phyloP scores from a whole-genome alignment of 805 yeast genomes.

The Alloascoidea africana region DNA sequence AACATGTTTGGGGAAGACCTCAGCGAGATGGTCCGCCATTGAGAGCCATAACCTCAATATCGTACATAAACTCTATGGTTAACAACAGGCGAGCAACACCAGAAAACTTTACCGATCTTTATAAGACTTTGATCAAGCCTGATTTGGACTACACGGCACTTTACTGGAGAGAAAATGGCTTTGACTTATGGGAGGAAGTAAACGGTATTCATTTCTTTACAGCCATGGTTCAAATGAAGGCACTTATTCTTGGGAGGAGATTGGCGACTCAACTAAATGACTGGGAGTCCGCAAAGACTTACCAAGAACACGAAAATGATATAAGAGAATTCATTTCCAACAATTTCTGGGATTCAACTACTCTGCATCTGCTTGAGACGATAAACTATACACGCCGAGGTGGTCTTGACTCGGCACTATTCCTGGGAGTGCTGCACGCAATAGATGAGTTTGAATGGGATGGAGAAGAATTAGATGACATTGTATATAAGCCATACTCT shows the following conservation, averaged over 20 bases:
- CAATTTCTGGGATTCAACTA: conserved; percentile 10
- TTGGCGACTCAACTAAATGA: conserved; percentile 17
- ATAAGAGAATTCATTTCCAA: conserved; percentile 6
- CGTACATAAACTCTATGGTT: conserved; percentile 32
- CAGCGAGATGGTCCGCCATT: conserved; percentile 93
- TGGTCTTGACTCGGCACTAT: conserved; percentile 70
- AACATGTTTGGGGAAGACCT: conserved; percentile 80
- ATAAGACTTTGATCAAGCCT: conserved; percentile 38
- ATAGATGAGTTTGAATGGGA: conserved; percentile 8
- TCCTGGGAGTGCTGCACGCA: conserved; percentile 30
- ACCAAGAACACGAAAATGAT: conserved; percentile 7
- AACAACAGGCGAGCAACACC: conserved; percentile 13
- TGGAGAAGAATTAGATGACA: conserved; percentile 8
- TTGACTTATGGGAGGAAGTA: conserved; percentile 90
- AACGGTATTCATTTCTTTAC: conserved; percentile 69
- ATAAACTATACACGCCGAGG: conserved; percentile 38
- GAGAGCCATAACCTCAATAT: conserved; percentile 48
- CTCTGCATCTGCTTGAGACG: conserved; percentile 56
- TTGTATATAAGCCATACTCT: conserved; percentile 12
- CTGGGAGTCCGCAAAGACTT: conserved; percentile 9
- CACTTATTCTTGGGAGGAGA: conserved; percentile 40
- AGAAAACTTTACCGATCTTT: conserved; percentile 23
- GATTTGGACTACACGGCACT: conserved; percentile 51
- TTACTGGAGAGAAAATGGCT: conserved; percentile 53
- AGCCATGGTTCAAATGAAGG: conserved; percentile 54